Evolutionary conservation across 441 rosid genomes (phyloP), one percentile per base, ranked within the genome.

Genomic region (Pelargonium fulgidum): DNA sequence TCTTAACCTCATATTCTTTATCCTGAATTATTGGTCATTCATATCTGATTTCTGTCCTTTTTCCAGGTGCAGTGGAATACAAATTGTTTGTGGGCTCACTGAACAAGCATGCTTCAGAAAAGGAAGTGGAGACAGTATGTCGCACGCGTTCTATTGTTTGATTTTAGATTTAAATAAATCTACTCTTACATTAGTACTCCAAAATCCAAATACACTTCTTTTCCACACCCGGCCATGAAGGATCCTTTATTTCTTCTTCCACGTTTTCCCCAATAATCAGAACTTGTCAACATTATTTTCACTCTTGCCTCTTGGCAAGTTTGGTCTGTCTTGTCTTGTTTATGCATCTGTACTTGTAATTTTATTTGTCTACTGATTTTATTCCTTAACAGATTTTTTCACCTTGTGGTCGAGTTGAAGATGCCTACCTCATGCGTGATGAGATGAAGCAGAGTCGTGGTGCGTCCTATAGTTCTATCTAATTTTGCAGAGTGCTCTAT

Each of bases 361-460:
- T 66, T n/a, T 52, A 63, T 6, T 63, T 36, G 2, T 20, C 41
- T 26, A n/a, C 41, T 8, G 41, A 36, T 54, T 62, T 16, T 76
- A 56, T 74, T 61, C 68, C 68, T 69, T 67, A 54, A 72, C 89
- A 95, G 99, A 80, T 95, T n/a, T 95, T 95, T 81, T 74, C 86
- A 66, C 87, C 84, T 65, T 92, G 85, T 83, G 99, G 99, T 52
- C 88, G 81, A 22, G 92, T 95, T 75, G 99, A 95, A 84, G 99
- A 95, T 84, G 99, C 92, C 66, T 95, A 95, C 81, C 95, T 95
- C 76, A 95, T 95, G 99, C 99, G 98, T 62, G 98, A 95, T 82
- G 98, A 90, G 68, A 75, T 78, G 83, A 95, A 86, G 88, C 98
- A 92, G 82, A 92, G 97, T 70, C 97, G 98, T 65, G 99, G 99